Percentiles rank a stretch among this genome's conserved stretches.
Conservation (phyloP, 345 rosid genomes). For the Physaria fendleri region DNA sequence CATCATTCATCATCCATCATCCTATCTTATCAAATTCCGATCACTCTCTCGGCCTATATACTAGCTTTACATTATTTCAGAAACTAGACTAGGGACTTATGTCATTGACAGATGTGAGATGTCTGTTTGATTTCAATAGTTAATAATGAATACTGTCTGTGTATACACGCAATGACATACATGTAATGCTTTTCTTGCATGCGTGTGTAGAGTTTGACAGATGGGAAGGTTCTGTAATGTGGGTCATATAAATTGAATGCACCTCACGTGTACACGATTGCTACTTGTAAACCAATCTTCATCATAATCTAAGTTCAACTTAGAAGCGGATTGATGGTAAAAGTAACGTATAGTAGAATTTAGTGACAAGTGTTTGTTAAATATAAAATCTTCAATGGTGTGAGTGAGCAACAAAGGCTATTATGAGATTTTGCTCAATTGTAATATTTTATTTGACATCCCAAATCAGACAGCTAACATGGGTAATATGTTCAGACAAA, state of each 20-base stretch:
- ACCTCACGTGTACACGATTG: constrained; percentile 29
- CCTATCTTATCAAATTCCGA: constrained; percentile 6
- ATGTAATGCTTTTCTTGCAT: too few relatives aligned
- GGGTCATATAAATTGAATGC: constrained; percentile 17
- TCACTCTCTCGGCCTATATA: not conserved
- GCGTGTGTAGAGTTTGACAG: constrained; percentile 25
- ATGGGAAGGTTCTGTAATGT: constrained; percentile 15
- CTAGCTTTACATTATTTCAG: constrained; percentile 19
- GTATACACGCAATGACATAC: constrained; percentile 9
- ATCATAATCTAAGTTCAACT: too few relatives aligned
- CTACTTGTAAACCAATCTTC: too few relatives aligned
- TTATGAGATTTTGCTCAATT: not conserved
- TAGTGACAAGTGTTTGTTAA: too few relatives aligned
- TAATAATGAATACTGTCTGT: constrained; percentile 7
- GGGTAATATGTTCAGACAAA: constrained; percentile 10
- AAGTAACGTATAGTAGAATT: too few relatives aligned
- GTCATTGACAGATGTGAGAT: constrained; percentile 22
- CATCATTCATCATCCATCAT: too few relatives aligned
- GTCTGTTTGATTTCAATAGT: constrained; percentile 12
- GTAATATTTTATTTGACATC: constrained; percentile 9
- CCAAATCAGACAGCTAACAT: constrained; percentile 24
- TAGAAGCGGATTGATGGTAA: too few relatives aligned
- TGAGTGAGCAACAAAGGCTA: too few relatives aligned
- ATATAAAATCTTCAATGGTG: too few relatives aligned
- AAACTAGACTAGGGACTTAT: constrained; percentile 24